These are phyloP conservation scores for Heliamphora ciliata DNA, from an alignment of 179 eudicot genomes.

Conservation along the genomic window DNA sequence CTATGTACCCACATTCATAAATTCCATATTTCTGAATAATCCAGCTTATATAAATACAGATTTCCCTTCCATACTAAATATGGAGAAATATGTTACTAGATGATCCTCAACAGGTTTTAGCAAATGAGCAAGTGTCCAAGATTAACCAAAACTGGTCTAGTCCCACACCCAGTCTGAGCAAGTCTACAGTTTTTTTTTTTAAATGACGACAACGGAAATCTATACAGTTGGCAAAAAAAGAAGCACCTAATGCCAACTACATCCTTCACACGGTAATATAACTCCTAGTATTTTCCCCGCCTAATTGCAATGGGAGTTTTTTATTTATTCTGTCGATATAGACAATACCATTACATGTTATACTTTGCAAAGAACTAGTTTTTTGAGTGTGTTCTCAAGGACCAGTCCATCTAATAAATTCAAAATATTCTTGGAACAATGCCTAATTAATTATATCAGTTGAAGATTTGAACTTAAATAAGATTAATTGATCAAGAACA, in stretches of 20 bases:
- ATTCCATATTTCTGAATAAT: background rate
- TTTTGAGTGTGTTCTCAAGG: too few relatives aligned
- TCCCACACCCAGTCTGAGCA: background rate
- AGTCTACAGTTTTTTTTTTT: background rate
- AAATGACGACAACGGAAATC: too few relatives aligned
- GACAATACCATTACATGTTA: background rate
- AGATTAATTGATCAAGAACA: background rate
- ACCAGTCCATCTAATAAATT: background rate
- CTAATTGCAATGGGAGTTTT: background rate
- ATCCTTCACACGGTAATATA: background rate
- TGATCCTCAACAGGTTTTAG: conserved; percentile 5
- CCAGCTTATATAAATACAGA: conserved; percentile 4
- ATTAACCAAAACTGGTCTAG: background rate
- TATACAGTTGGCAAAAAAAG: background rate
- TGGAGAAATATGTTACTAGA: too few relatives aligned
- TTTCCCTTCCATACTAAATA: background rate
- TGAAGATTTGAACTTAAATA: background rate
- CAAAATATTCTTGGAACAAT: background rate
- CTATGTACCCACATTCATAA: background rate
- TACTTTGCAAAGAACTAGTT: background rate
- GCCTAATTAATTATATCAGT: background rate
- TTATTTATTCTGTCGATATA: background rate
- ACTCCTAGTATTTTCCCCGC: background rate
- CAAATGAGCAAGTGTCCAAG: background rate
- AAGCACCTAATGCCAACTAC: background rate